These are phyloP conservation scores for Dactylellina leptospora DNA, from an alignment of 2,329 filamentous ascomycete genomes.

Conservation along the genomic window DNA sequence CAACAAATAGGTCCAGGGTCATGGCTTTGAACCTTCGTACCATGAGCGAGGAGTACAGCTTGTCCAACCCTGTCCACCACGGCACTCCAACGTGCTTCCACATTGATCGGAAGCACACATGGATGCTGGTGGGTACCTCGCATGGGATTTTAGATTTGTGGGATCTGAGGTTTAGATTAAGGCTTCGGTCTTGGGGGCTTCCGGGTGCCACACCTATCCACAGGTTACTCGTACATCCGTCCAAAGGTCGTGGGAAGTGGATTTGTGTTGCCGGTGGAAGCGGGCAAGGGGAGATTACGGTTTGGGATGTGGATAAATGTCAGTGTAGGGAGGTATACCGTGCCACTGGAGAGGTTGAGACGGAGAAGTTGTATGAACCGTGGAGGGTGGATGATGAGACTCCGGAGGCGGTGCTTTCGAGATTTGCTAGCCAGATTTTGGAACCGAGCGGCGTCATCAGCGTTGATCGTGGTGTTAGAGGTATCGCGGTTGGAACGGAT, in stretches of 20 bases:
- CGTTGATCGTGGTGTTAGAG: conserved; percentile 74
- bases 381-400: conserved; percentile 91
- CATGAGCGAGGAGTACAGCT: conserved; percentile 80
- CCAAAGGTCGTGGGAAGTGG: conserved; percentile 80
- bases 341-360: conserved; percentile 65
- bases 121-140: conserved; percentile 89
- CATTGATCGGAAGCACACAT: conserved; percentile 83
- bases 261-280: conserved; percentile 90
- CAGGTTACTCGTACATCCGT: conserved; percentile 79
- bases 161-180: conserved; percentile 93
- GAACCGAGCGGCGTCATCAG: conserved; percentile 68
- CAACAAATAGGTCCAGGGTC: conserved; percentile 84
- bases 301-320: conserved; percentile 93
- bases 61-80: conserved; percentile 90
- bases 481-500: conserved; percentile 77
- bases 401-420: conserved; percentile 83
- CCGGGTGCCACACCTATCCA: conserved; percentile 82
- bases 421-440: conserved; percentile 72
- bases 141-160: conserved; percentile 93
- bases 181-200: conserved; percentile 87
- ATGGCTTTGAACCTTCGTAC: conserved; percentile 85
- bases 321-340: conserved; percentile 90
- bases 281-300: conserved; percentile 84
- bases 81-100: conserved; percentile 92
- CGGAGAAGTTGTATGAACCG: conserved; percentile 75